Evolutionary conservation across 2,329 filamentous ascomycete genomes (phyloP).

Genomic region (Fusarium sp.): DNA sequence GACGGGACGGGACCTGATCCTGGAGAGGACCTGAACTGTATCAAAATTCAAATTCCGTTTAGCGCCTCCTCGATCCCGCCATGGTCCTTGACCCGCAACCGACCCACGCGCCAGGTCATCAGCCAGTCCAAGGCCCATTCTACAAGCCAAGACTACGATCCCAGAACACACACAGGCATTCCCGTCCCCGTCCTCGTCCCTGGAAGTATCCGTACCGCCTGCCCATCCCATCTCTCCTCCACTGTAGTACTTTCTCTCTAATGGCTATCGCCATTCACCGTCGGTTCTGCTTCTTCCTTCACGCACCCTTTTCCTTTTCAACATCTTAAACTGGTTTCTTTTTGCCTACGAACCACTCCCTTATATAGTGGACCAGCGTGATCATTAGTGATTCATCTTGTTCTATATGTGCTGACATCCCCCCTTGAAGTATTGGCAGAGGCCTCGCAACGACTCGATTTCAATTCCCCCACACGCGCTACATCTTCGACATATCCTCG

Average conservation of each 20-base stretch:
- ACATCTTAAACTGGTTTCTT: conserved; percentile 16
- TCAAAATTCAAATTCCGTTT: conserved; percentile 44
- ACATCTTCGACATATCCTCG: conserved; percentile 30
- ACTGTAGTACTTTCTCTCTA: conserved; percentile 21
- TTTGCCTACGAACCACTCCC: conserved; percentile 4
- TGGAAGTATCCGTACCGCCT: conserved; percentile 32
- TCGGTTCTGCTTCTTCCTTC: conserved; percentile 30
- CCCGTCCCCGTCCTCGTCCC: conserved; percentile 32
- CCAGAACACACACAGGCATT: conserved; percentile 33
- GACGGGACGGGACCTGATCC: conserved; percentile 14
- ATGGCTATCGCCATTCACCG: conserved; percentile 35
- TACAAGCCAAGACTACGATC: conserved; percentile 36
- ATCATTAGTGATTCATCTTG: conserved; percentile 7
- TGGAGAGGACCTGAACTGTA: conserved; percentile 25
- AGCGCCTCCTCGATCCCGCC: conserved; percentile 44
- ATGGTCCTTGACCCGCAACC: conserved; percentile 39
- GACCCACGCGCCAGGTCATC: conserved; percentile 36
- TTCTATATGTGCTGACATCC: conserved; percentile 41
- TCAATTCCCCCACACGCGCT: conserved; percentile 34
- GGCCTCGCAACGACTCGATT: conserved; percentile 29
- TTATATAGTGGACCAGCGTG: conserved; percentile 5
- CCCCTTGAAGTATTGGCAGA: conserved; percentile 27
- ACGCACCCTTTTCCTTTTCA: conserved; percentile 27
- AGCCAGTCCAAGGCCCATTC: conserved; percentile 31
- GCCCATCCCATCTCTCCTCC: conserved; percentile 34